Evolutionary conservation across 176 grass and related monocot species (phyloP), one percentile per base, ranked within the genome.

Genomic region (Ananas comosus): DNA sequence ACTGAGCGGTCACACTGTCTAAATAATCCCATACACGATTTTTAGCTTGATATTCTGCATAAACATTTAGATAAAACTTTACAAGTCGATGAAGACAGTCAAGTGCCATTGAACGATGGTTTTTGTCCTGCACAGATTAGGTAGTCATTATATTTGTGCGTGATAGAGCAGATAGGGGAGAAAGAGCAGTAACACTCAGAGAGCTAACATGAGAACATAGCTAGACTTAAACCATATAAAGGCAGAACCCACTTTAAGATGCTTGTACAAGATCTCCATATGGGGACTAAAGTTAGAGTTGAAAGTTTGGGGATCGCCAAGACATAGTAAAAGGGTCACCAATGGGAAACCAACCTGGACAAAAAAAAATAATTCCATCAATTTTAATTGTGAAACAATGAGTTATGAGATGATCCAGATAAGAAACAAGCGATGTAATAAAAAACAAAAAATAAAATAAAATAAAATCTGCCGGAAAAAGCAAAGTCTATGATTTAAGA

Each of bases 21-120:
- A 97, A 83, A 83, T 74, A 92, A 72, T 97, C 94, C 89, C 94
- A 97, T 49, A 90, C 89, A 4, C 69, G 82, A 84, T 97, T 97
- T 70, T 75, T 83, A 17, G 86, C 80, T 68, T 97, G 94, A 52
- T 83, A 75, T 42, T 82, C 77, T 27, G 94, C 89, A 65, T 97
- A 92, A 73, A 90, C 87, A 87, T 97, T 92, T 80, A 97, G 75
- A 76, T 97, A 97, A 78, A 97, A 92, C 78, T 92, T 97, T 52
- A 97, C 94, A 49, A 97, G 71, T 10, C 94, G 86, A 59, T 97
- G 94, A 67, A 97, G 89, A 78, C 94, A 97, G 79, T 97, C 94
- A 61, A 97, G 81, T 77, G 89, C 86, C 94, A 97, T 97, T 51
- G 94, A 97, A 12, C 94, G 88, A 72, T 92, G 94, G 83, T 90